phyloP scores from a whole-genome alignment of 345 rosid species.

The Mangifera indica region DNA sequence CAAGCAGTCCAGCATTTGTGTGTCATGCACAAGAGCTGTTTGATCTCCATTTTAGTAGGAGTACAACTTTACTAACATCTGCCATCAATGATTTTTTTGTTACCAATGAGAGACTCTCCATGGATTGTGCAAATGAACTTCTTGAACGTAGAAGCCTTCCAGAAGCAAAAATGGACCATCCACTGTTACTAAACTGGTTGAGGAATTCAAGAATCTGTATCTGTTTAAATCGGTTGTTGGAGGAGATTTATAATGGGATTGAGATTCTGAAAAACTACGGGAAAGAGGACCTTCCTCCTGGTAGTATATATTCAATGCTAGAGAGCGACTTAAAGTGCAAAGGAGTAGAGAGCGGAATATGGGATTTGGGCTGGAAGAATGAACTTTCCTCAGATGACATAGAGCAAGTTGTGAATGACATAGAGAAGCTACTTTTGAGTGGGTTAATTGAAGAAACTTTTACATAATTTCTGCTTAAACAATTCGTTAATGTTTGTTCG shows the following conservation, averaged over 20 bases:
- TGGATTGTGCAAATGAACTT: conserved; percentile 70
- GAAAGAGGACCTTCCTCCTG: conserved; percentile 30
- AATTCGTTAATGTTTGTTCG: background rate
- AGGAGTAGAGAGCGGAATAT: conserved; percentile 51
- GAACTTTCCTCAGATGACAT: conserved; percentile 52
- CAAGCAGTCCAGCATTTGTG: conserved; percentile 45
- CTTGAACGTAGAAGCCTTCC: conserved; percentile 46
- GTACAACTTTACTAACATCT: conserved; percentile 15
- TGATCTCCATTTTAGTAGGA: conserved; percentile 30
- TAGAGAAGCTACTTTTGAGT: conserved; percentile 54
- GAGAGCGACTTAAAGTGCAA: conserved; percentile 53
- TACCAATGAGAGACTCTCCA: conserved; percentile 39
- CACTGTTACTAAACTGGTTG: conserved; percentile 18
- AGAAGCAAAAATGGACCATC: conserved; percentile 31
- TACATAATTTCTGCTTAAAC: conserved; percentile 15
- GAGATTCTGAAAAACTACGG: conserved; percentile 45
- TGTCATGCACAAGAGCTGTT: conserved; percentile 50
- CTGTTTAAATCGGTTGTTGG: conserved; percentile 53
- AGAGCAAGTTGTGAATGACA: conserved; percentile 48
- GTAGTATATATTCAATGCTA: conserved; percentile 40
- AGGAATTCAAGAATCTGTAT: conserved; percentile 28
- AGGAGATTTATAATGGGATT: conserved; percentile 50
- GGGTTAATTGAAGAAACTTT: conserved; percentile 59
- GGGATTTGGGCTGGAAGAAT: conserved; percentile 82
- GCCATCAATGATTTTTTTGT: conserved; percentile 10